Percentiles rank a stretch among this genome's conserved stretches.
These are phyloP conservation scores for Pinus tabuliformis DNA, from an alignment of 75 land plant species.

Conservation along the genomic window DNA sequence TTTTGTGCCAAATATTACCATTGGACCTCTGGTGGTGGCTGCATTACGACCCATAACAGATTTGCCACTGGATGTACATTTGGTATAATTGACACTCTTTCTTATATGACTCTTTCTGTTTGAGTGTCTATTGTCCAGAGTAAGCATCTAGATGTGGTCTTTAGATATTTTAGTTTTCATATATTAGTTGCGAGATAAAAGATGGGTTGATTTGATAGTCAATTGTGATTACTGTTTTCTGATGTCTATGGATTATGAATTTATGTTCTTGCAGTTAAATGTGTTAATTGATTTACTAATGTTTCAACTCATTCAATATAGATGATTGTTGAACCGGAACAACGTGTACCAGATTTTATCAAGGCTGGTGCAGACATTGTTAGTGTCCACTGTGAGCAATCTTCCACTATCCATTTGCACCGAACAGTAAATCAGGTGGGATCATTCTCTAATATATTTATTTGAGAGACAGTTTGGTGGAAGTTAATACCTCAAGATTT, in stretches of 20 bases:
- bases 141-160: background rate
- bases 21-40: slow-evolving; percentile 95
- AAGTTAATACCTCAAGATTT: background rate
- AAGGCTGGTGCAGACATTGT: slow-evolving; percentile 99
- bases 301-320: slow-evolving; percentile 15
- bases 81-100: slow-evolving; percentile 46
- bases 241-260: background rate
- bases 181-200: background rate
- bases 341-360: slow-evolving; percentile 90
- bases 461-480: background rate
- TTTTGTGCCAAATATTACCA: slow-evolving; percentile 97
- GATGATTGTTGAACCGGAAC: slow-evolving; percentile 99
- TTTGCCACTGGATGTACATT: slow-evolving; percentile 94
- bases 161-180: background rate
- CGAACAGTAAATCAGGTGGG: slow-evolving; percentile 84
- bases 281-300: slow-evolving; percentile 7
- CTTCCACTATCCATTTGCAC: slow-evolving; percentile 95
- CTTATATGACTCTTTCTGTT: too few relatives aligned
- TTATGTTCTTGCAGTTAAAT: background rate
- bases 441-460: background rate
- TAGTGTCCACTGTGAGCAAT: slow-evolving; percentile 87
- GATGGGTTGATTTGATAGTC: background rate
- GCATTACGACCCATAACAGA: slow-evolving; percentile 96
- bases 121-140: background rate
- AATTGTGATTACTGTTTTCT: background rate